These are phyloP conservation scores for Ganoderma resinaceum DNA, from an alignment of 1,284 basidiomycete genomes.

Conservation along the genomic window DNA sequence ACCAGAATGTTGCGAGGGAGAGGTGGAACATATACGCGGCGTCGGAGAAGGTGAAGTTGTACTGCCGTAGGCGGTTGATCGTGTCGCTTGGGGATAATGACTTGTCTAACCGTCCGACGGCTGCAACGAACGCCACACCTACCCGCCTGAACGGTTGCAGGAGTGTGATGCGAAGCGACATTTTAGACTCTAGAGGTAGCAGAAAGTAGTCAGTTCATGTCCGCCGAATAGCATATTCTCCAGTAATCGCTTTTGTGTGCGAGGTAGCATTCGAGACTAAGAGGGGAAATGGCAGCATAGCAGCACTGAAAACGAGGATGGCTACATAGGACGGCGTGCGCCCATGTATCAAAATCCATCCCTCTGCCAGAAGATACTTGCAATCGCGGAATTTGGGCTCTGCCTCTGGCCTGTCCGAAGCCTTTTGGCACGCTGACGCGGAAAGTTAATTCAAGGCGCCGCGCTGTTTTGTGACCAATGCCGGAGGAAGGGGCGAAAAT, in stretches of 20 bases:
- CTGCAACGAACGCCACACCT: conserved; percentile 62
- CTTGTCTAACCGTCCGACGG: conserved; percentile 76
- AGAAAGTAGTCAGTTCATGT: background rate
- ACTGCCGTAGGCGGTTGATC: conserved; percentile 63
- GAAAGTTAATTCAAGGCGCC: too few relatives aligned
- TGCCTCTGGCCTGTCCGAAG: too few relatives aligned
- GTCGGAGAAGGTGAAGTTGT: conserved; percentile 69
- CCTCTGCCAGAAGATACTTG: too few relatives aligned
- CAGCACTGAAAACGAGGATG: too few relatives aligned
- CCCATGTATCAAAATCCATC: too few relatives aligned
- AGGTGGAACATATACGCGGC: conserved; percentile 71
- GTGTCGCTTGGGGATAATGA: conserved; percentile 77
- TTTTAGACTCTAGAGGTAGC: background rate
- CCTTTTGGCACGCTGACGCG: too few relatives aligned
- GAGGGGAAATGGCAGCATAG: too few relatives aligned
- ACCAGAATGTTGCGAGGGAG: conserved; percentile 73
- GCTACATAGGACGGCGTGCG: too few relatives aligned
- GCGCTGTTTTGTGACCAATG: too few relatives aligned
- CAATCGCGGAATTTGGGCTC: too few relatives aligned
- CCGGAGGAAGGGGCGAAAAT: too few relatives aligned
- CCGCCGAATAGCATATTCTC: background rate
- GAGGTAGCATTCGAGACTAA: too few relatives aligned
- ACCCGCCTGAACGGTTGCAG: conserved; percentile 39
- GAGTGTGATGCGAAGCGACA: conserved; percentile 17
- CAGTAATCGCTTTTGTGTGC: background rate